phyloP scores from a whole-genome alignment of 208 protist species.

The Wallacemonas collosoma region DNA sequence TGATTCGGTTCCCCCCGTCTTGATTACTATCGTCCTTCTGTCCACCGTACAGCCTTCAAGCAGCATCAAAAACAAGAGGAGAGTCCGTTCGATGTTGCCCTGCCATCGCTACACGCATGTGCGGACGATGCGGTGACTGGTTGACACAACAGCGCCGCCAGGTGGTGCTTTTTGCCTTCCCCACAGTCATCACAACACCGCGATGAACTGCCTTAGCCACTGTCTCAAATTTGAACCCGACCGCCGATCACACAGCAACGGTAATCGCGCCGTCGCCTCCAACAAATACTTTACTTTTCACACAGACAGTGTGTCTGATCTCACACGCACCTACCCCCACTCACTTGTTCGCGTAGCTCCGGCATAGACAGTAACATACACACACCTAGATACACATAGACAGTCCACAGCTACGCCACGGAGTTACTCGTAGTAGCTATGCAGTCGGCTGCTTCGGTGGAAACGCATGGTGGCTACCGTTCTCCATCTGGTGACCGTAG shows the following conservation, averaged over 20 bases:
- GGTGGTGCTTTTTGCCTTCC: too few species aligned
- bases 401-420: background rate
- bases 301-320: background rate
- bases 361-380: constrained; percentile 1
- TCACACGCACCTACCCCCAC: background rate
- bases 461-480: constrained; percentile 15
- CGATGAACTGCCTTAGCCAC: too few species aligned
- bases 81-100: too few species aligned
- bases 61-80: background rate
- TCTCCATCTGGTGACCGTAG: constrained; percentile 39
- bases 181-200: too few species aligned
- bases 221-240: too few species aligned
- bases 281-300: background rate
- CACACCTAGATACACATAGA: constrained; percentile 6
- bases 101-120: too few species aligned
- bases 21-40: background rate
- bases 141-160: too few species aligned
- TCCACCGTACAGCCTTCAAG: background rate
- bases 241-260: too few species aligned
- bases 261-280: too few species aligned
- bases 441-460: constrained; percentile 5
- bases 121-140: too few species aligned
- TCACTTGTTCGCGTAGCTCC: background rate
- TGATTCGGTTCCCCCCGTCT: background rate
- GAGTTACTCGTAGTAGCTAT: background rate